These are phyloP conservation scores for Drechslerella stenobrocha DNA, from an alignment of 2,329 filamentous ascomycete species.

Conservation along the genomic window DNA sequence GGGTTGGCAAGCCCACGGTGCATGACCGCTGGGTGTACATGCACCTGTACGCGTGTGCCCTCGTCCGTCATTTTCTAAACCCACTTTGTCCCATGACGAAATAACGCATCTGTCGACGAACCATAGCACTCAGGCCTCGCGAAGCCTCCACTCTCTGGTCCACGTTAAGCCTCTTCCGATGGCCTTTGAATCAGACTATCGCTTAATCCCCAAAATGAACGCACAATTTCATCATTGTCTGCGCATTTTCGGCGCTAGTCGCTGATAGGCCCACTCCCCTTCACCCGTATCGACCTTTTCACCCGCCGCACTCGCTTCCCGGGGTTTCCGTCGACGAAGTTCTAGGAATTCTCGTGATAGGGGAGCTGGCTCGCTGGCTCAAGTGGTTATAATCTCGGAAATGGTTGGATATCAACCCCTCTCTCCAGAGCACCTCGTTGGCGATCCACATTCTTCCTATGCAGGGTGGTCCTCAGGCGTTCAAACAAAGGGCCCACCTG, in stretches of 20 bases:
- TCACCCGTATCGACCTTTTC: conserved; percentile 25
- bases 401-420: background rate
- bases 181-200: background rate
- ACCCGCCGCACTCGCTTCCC: conserved; percentile 30
- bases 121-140: conserved; percentile 4
- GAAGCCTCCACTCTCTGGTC: conserved; percentile 1
- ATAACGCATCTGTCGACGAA: conserved; percentile 19
- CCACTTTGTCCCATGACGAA: conserved; percentile 37
- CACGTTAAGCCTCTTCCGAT: conserved; percentile 16
- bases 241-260: conserved; percentile 42
- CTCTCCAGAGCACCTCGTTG: conserved; percentile 15
- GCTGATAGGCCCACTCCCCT: conserved; percentile 28
- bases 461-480: conserved; percentile 29
- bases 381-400: background rate
- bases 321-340: conserved; percentile 37
- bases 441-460: conserved; percentile 22
- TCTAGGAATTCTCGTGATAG: conserved; percentile 41
- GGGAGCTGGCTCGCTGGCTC: background rate
- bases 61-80: no score
- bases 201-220: conserved; percentile 4
- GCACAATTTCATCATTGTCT: conserved; percentile 43
- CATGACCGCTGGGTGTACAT: no score
- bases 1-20: conserved; percentile 18
- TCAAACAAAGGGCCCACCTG: background rate
- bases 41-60: no score